Evolutionary conservation across 148 eudicot genomes (phyloP), one percentile per base, ranked within the genome.

Genomic region (Amaranthus hypochondriacus): DNA sequence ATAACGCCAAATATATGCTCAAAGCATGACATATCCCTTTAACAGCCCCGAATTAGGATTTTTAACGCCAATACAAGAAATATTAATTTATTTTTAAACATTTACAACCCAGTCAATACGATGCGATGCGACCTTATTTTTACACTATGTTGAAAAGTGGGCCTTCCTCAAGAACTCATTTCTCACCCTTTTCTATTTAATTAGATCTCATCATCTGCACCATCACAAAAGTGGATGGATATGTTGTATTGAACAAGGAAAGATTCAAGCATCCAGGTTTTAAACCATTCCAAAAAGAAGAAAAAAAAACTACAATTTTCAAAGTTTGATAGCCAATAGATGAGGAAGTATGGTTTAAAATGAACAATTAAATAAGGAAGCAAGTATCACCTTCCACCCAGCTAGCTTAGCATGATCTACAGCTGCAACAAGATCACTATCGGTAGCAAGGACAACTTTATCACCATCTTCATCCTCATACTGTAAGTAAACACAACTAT

Each of bases 391-490:
- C 99, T 95, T 95, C 99, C 96, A 89, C 58, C 91, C 91, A 49
- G 92, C 88, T 75, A 73, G 76, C 76, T 82, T 89, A 14, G 99
- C 99, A 85, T 95, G 99, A 48, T 95, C 99, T 39, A 95, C 88
- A 66, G 99, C 99, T 57, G 99, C 99, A 72, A 72, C 83, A 81
- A 95, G 99, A 87, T 95, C 99, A 77, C 87, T 67, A 75, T 95
- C 94, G 8, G 92, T 81, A 80, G 92, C 99, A 67, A 92, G 88
- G 50, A 95, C 86, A 55, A 95, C 97, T 78, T 77, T 83, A 79
- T 95, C 99, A 52, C 84, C 76, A 76, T 95, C 99, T 85, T 95
- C 97, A 75, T 95, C 99, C 85, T 95, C 97, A 81, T 92, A 95
- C 99, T 95, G 72, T 81, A 83, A 55, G 21, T 81, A 73, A 77